Percentiles rank a stretch among this genome's conserved stretches.
Conservation (phyloP, 2,329 filamentous ascomycete species). For the Pyricularia sp. region DNA sequence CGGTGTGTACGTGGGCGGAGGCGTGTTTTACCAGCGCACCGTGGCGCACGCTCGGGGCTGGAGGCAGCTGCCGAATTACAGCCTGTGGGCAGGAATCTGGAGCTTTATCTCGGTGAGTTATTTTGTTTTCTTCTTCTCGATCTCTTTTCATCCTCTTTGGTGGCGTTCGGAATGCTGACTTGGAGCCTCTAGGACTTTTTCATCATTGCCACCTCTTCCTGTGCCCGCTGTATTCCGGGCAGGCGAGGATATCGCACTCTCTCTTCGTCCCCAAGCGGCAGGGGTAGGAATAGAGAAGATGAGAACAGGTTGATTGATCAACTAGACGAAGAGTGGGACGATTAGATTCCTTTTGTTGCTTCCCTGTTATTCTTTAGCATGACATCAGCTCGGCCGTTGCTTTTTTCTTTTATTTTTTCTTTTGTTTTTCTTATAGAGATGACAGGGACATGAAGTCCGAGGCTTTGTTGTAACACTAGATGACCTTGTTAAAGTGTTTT, state of each 20-base stretch:
- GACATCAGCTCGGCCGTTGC: not conserved
- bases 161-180: conserved; percentile 1
- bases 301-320: conserved; percentile 95
- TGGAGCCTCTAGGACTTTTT: conserved; percentile 45
- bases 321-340: conserved; percentile 95
- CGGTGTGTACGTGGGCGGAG: conserved; percentile 81
- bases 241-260: conserved; percentile 60
- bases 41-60: conserved; percentile 91
- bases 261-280: conserved; percentile 40
- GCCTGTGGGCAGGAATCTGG: conserved; percentile 81
- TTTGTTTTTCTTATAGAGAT: not conserved
- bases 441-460: not conserved
- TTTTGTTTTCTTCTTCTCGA: not conserved
- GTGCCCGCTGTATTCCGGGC: conserved; percentile 54
- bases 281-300: conserved; percentile 54
- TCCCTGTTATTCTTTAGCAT: not conserved
- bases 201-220: conserved; percentile 60
- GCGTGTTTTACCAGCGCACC: conserved; percentile 90
- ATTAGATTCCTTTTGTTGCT: conserved; percentile 29
- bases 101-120: conserved; percentile 68
- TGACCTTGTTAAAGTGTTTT: no score
- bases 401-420: not conserved
- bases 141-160: conserved; percentile 17
- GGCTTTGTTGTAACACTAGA: no score
- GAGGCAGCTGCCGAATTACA: conserved; percentile 92